Base-by-base conservation (phyloP, 768 basidiomycete genomes). In the Boletus speciosus region DNA sequence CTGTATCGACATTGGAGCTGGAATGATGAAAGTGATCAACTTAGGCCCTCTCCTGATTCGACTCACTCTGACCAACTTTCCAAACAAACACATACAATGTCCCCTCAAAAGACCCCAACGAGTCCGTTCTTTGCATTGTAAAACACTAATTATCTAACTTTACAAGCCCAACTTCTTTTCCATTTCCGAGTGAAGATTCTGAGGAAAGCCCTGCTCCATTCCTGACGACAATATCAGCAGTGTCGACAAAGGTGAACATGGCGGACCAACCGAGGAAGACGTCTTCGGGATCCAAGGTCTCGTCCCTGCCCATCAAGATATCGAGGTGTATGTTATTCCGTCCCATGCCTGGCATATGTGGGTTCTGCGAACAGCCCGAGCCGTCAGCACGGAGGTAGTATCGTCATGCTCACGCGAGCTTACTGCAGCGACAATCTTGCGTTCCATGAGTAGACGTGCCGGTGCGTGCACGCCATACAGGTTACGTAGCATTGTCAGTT, bases 251-350 rank as follows among this genome's bases (percentile, higher is more conserved):
- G 38, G 45, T 25, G 46, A 21, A n/a, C 8, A 37, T 27, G 35
- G 44, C 23, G 49, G 36, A 72, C 82, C 42, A 61, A 85, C 93
- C 85, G 37, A 80, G 76, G 76, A 98, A 90, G 61, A 96, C 78
- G 66, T 98, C 96, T 2, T 74, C 73, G 5, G 85, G 79, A 27
- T 88, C 86, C 51, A 99, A 77, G 23, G 73, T 77, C 70, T 97
- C 92, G 65, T 99, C 96, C 37, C 87, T 84, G 43, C 96, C 96
- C 84, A 90, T 90, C 54, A 99, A 72, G 61, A 98, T 90, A 69
- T 99, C 96, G 27, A 95, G 82, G 59, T 91, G 87, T 37, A 98
- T 66, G 73, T 98, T 97, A 11, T 85, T 83, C 48, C 80, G 81
- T 15, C 79, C 75, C 60, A 85, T 68, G 37, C 76, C 81, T 15